A percentile compares a stretch with the other conserved stretches of the same genome.
phyloP scores from a whole-genome alignment of 2,329 filamentous ascomycete genomes.

The Teratosphaeria pseudoeucalypti region DNA sequence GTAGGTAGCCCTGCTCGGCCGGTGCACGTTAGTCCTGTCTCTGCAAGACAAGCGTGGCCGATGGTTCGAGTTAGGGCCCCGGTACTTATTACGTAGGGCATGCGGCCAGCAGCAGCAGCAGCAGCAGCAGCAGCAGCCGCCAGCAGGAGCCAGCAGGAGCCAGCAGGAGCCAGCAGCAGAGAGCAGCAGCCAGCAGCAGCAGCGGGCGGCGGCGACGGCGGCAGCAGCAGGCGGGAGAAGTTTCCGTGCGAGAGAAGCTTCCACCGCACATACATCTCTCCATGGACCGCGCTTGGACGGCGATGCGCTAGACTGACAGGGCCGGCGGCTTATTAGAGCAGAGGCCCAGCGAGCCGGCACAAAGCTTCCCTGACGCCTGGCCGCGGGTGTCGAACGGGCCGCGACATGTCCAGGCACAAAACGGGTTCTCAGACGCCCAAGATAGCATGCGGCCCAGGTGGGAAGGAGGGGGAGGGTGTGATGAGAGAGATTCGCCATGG shows the following conservation, averaged over 20 bases:
- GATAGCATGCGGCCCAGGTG: neutral
- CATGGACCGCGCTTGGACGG: slow-evolving; percentile 3
- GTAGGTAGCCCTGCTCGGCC: slow-evolving; percentile 6
- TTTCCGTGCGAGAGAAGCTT: slow-evolving; percentile 3
- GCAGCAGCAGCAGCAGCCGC: too few species aligned
- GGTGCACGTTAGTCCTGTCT: slow-evolving; percentile 1
- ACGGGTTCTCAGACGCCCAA: neutral
- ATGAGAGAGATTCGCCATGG: neutral
- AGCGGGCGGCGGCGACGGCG: slow-evolving; percentile 2
- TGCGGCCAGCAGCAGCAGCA: slow-evolving; percentile 8
- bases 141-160: too few species aligned
- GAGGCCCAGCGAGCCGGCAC: slow-evolving; percentile 2
- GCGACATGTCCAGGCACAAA: slow-evolving; percentile 3
- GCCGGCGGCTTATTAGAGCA: slow-evolving; percentile 4
- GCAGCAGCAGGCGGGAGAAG: slow-evolving; percentile 5
- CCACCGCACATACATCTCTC: slow-evolving; percentile 1
- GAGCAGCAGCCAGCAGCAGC: too few species aligned
- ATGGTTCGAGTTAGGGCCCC: slow-evolving; percentile 4
- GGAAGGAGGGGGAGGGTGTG: neutral
- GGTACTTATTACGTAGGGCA: slow-evolving; percentile 2
- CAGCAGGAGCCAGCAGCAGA: too few species aligned
- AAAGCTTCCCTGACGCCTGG: slow-evolving; percentile 7
- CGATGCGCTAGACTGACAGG: slow-evolving; percentile 7
- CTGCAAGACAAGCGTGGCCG: neutral
- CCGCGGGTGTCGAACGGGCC: slow-evolving; percentile 4